Evolutionary conservation across 257 asterid species (phyloP), one percentile per base, ranked within the genome.

Genomic region (Oldenlandia corymbosa): DNA sequence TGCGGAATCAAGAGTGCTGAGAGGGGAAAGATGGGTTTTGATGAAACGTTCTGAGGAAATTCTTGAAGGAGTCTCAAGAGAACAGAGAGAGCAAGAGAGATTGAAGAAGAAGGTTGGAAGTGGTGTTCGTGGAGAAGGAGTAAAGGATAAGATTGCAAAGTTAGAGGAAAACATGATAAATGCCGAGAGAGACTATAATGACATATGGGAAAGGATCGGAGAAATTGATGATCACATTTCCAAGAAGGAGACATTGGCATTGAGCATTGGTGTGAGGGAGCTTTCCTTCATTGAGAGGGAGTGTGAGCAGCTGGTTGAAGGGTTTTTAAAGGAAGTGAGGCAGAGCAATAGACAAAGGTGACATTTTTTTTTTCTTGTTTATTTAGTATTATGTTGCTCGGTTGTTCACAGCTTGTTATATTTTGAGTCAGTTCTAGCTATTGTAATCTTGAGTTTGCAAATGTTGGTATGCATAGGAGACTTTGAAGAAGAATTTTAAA

Each of bases 201-300:
- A 75, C 52, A 28, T 59, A 32, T 80, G 77, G 85, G 97, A 84
- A 67, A 81, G 80, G 78, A 80, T 93, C 60, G 79, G 62, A 62
- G 92, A 85, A 80, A 75, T 93, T 64, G 99, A 93, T 32, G 95
- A 82, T 76, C 76, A 71, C 74, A 85, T 90, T 10, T 64, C 58
- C 42, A 74, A 71, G 79, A 80, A 78, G 74, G 97, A 93, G 75
- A 78, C 88, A 18, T n/a, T 81, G 65, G 94, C 90, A 2, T 61
- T 89, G 69, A 83, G 88, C 78, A 74, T 85, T 74, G 94, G 95
- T 62, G 85, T 83, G 84, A 81, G 95, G 85, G 97, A 93, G 85
- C 91, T 93, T 70, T 75, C 73, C 48, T 81, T 73, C 62, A 81
- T 93, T 20, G 97, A 90, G 83, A 78, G 85, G 73, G 97, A 93